These are phyloP conservation scores for Alnus glutinosa DNA, from an alignment of 306 rosid species.

Conservation along the genomic window DNA sequence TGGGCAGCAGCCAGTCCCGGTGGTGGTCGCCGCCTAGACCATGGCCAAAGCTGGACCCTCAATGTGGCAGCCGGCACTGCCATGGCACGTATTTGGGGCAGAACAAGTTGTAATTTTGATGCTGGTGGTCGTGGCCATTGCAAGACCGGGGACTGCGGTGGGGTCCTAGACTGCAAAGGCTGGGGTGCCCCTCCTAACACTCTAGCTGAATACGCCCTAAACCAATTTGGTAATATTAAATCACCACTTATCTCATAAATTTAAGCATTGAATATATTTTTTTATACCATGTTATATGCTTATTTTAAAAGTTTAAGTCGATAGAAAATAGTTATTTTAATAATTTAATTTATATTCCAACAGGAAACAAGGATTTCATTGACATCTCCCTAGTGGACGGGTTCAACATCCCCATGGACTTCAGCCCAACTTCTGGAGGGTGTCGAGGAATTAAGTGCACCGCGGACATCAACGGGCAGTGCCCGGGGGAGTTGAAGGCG, in stretches of 20 bases:
- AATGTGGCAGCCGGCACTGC: conserved; percentile 7
- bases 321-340: no score
- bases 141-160: conserved; percentile 34
- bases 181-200: conserved; percentile 36
- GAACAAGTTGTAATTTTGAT: conserved; percentile 25
- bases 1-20: conserved; percentile 36
- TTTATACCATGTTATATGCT: no score
- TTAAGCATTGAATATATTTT: no score
- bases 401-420: conserved; percentile 38
- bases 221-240: conserved; percentile 5
- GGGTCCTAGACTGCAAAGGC: conserved; percentile 18
- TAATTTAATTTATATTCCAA: no score
- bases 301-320: no score
- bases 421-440: conserved; percentile 20
- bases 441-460: conserved; percentile 20
- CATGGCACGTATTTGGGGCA: conserved; percentile 28
- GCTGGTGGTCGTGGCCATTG: conserved; percentile 25
- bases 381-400: conserved; percentile 41
- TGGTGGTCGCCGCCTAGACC: conserved; percentile 18
- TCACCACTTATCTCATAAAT: no score
- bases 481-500: conserved; percentile 9
- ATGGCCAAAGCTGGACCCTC: conserved; percentile 19
- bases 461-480: conserved; percentile 29
- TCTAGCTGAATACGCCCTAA: conserved; percentile 35
- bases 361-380: conserved; percentile 26